Percentiles rank a stretch among this genome's conserved stretches.
These are phyloP conservation scores for Infundibulicybe gibba DNA, from an alignment of 768 basidiomycete species.

Conservation along the genomic window DNA sequence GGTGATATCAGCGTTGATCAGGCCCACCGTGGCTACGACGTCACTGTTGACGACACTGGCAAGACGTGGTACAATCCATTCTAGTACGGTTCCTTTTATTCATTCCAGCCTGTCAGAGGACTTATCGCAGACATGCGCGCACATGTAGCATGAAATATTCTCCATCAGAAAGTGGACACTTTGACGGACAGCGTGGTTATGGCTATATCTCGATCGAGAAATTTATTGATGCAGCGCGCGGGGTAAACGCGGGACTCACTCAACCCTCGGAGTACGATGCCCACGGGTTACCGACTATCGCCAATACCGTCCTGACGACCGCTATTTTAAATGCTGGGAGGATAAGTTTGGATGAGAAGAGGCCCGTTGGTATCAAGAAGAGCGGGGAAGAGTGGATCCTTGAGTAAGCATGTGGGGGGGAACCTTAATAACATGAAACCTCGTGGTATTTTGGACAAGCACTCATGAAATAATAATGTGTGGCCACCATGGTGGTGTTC, in stretches of 20 bases:
- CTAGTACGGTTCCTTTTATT: slow-evolving; percentile 53
- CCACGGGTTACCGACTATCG: slow-evolving; percentile 83
- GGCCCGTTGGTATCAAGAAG: slow-evolving; percentile 76
- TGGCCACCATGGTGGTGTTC: too few species aligned
- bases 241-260: slow-evolving; percentile 68
- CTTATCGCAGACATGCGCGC: too few species aligned
- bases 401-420: slow-evolving; percentile 37
- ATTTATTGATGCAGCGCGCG: slow-evolving; percentile 81
- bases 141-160: slow-evolving; percentile 85
- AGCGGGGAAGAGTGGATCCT: slow-evolving; percentile 63
- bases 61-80: slow-evolving; percentile 88
- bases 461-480: too few species aligned
- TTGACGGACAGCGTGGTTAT: slow-evolving; percentile 93
- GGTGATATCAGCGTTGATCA: slow-evolving; percentile 93
- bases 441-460: not conserved
- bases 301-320: slow-evolving; percentile 83
- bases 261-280: slow-evolving; percentile 73
- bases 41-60: slow-evolving; percentile 81
- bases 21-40: slow-evolving; percentile 90
- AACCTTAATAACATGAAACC: slow-evolving; percentile 5
- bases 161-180: slow-evolving; percentile 86
- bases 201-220: slow-evolving; percentile 91
- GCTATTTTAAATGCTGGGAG: slow-evolving; percentile 90
- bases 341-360: slow-evolving; percentile 86
- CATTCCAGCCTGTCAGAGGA: too few species aligned